Evolutionary conservation across 306 rosid species (phyloP), one percentile per base, ranked within the genome.

Genomic region (Quercus wislizeni): DNA sequence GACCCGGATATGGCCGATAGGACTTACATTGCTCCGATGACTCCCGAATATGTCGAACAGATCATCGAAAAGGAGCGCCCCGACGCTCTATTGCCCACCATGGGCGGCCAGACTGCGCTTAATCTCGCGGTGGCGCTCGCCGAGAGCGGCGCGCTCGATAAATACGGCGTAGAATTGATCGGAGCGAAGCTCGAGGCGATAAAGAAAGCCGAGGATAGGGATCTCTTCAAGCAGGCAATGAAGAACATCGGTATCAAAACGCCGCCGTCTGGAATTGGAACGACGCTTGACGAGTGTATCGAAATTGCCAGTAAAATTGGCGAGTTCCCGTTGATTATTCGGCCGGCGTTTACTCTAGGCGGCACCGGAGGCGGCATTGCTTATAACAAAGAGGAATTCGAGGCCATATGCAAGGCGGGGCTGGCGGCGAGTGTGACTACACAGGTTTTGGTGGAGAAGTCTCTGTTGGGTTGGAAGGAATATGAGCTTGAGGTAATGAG

Each of bases 401-500:
- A 90, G 90, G 76, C 86, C 9, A 96, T 96, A 74, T 96, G 98
- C 27, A 96, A 96, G 86, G 84, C 94, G 0, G 99, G 99, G 70
- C 35, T 96, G 18, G 89, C 96, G 6, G 97, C 98, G 57, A 96
- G 99, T 21, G 74, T 90, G 88, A 93, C 96, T 3, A 80, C 85
- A 9, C 99, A 96, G 80, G 94, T 96, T 38, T 83, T 96, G 81
- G 91, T 96, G 78, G 99, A 96, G 83, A 93, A 96, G 82, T 96
- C 99, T 5, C 69, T 96, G 85, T 69, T 96, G 75, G 99, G 98
- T 56, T 96, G 99, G 98, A 96, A 96, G 81, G 99, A 96, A 81
- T 93, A 96, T 83, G 99, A 96, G 74, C 99, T 96, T 70, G 98
- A 96, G 84, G 99, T 96, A 25, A 96, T 96, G 99, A 90, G 97